These are phyloP conservation scores for Fonsecaea pedrosoi DNA, from an alignment of 2,329 filamentous ascomycete species.

Conservation along the genomic window DNA sequence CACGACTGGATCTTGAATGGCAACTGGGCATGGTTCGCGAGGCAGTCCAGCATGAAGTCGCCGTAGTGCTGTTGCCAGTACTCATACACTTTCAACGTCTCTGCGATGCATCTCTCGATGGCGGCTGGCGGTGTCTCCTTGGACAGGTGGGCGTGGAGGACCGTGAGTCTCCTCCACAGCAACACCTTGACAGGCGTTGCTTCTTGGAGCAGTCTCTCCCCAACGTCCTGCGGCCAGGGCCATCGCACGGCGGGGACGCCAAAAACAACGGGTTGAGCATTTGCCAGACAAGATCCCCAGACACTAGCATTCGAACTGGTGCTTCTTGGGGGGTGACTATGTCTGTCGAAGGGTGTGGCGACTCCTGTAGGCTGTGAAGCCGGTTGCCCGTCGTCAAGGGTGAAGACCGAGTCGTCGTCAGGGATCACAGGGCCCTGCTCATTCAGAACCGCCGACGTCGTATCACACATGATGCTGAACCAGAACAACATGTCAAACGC, in stretches of 20 bases:
- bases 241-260: background rate
- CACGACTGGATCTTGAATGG: conserved; percentile 17
- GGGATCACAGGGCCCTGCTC: conserved; percentile 1
- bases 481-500: conserved; percentile 17
- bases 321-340: background rate
- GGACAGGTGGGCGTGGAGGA: background rate
- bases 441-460: conserved; percentile 13
- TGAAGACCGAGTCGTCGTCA: conserved; percentile 1
- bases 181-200: conserved; percentile 17
- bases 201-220: background rate
- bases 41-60: conserved; percentile 9
- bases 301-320: background rate
- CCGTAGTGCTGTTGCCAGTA: conserved; percentile 10
- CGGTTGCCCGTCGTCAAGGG: background rate
- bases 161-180: conserved; percentile 17
- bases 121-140: background rate
- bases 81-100: conserved; percentile 12
- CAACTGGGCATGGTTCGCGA: conserved; percentile 5
- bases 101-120: conserved; percentile 12
- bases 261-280: background rate
- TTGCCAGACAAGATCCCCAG: background rate
- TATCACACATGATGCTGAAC: conserved; percentile 22
- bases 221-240: background rate
- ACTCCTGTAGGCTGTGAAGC: background rate
- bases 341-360: background rate